Evolutionary conservation across 2,329 filamentous ascomycete genomes (phyloP).

Genomic region (Cadophora sp.): DNA sequence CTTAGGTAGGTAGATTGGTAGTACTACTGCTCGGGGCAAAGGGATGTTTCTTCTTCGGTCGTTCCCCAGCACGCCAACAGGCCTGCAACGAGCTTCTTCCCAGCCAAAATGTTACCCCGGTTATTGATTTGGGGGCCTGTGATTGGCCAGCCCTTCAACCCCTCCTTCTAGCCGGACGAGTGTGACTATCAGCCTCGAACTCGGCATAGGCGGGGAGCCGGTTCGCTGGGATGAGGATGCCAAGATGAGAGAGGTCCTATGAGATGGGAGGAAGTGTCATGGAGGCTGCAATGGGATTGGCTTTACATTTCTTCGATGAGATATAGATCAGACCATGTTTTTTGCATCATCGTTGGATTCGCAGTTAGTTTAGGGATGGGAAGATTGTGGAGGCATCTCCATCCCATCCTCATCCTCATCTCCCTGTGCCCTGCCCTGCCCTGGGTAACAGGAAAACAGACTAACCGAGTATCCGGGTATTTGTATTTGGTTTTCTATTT

Average conservation of each 20-base stretch:
- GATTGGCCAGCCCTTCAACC: constrained; percentile 13
- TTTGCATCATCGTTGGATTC: background rate
- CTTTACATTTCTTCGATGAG: background rate
- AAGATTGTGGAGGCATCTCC: background rate
- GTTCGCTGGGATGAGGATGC: constrained; percentile 5
- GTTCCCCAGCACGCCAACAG: background rate
- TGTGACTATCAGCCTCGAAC: constrained; percentile 11
- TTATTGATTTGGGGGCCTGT: constrained; percentile 7
- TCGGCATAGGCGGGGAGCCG: constrained; percentile 13
- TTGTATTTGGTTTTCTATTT: background rate
- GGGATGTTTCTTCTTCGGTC: constrained; percentile 18
- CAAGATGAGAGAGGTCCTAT: background rate
- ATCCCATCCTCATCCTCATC: background rate
- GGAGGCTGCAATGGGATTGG: background rate
- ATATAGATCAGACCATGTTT: background rate
- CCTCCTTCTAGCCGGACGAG: constrained; percentile 26
- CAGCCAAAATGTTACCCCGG: constrained; percentile 19
- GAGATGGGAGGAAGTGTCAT: background rate
- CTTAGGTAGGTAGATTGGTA: too few relatives aligned
- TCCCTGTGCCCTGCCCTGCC: background rate
- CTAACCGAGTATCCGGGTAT: constrained; percentile 15
- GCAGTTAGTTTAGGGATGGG: background rate
- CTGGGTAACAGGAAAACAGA: background rate
- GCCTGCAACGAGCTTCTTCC: constrained; percentile 17
- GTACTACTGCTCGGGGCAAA: constrained; percentile 19